Evolutionary conservation across 257 asterid species (phyloP).

Genomic region (Forsythia suspensa): DNA sequence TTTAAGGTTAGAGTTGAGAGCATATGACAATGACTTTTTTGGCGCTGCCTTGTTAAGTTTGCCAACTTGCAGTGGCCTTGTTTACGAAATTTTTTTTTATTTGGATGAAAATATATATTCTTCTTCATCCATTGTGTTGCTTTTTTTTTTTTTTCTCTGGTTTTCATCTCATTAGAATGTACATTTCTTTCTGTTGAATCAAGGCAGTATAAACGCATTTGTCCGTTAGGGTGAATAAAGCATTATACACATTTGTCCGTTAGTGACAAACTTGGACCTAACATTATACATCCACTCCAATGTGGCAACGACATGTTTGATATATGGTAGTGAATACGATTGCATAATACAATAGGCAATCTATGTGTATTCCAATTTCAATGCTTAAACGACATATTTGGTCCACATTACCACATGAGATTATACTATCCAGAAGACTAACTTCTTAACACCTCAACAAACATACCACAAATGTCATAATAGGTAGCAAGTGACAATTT

Average conservation of each 20-base stretch:
- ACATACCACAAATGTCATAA: neutral
- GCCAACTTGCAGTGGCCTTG: conserved; percentile 2
- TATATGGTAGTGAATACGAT: too few relatives aligned
- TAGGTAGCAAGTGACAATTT: neutral
- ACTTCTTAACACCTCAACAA: neutral
- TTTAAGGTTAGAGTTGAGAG: conserved; percentile 49
- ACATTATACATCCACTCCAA: too few relatives aligned
- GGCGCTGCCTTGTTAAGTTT: neutral
- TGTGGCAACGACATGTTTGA: neutral
- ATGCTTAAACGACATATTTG: neutral
- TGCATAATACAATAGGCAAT: neutral
- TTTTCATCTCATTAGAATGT: conserved; percentile 20
- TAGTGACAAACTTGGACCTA: neutral
- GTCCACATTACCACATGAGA: neutral
- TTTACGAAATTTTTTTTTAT: conserved; percentile 8
- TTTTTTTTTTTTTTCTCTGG: conserved; percentile 8
- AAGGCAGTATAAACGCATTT: neutral
- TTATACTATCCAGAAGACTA: neutral
- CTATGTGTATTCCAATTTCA: too few relatives aligned
- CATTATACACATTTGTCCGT: too few relatives aligned
- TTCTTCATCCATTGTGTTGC: conserved; percentile 13
- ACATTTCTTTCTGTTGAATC: conserved; percentile 26
- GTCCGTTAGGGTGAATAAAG: too few relatives aligned
- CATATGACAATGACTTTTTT: conserved; percentile 34
- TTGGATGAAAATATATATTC: conserved; percentile 16